These are phyloP conservation scores for Wakefieldia striispora DNA, from an alignment of 768 basidiomycete genomes.

Conservation along the genomic window DNA sequence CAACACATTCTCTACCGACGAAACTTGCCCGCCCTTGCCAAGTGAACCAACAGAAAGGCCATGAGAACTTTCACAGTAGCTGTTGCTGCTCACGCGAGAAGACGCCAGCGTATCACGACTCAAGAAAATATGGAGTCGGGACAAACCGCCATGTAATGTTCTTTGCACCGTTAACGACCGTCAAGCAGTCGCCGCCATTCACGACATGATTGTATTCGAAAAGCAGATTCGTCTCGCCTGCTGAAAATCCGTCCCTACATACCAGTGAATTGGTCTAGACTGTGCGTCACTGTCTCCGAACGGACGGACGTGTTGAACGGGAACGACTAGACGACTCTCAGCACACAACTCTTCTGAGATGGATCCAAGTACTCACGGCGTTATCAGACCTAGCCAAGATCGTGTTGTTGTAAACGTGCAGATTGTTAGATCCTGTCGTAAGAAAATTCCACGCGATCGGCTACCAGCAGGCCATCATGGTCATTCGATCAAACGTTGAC, in stretches of 20 bases:
- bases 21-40: constrained; percentile 40
- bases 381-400: constrained; percentile 53
- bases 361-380: constrained; percentile 6
- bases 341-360: background rate
- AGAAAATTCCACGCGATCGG: constrained; percentile 61
- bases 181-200: constrained; percentile 62
- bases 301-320: background rate
- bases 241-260: no score
- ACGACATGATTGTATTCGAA: constrained; percentile 38
- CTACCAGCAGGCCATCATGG: constrained; percentile 25
- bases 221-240: background rate
- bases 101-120: background rate
- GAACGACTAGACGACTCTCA: background rate
- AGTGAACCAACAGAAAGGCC: constrained; percentile 58
- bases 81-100: constrained; percentile 33
- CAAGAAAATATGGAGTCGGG: background rate
- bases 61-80: constrained; percentile 57
- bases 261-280: no score
- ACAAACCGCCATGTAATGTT: constrained; percentile 49
- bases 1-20: constrained; percentile 58
- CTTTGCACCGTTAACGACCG: constrained; percentile 53
- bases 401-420: constrained; percentile 54
- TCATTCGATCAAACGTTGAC: background rate
- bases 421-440: constrained; percentile 45
- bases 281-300: background rate